Evolutionary conservation across 176 grass and related monocot species (phyloP).

Genomic region (Aegilops sharonensis): DNA sequence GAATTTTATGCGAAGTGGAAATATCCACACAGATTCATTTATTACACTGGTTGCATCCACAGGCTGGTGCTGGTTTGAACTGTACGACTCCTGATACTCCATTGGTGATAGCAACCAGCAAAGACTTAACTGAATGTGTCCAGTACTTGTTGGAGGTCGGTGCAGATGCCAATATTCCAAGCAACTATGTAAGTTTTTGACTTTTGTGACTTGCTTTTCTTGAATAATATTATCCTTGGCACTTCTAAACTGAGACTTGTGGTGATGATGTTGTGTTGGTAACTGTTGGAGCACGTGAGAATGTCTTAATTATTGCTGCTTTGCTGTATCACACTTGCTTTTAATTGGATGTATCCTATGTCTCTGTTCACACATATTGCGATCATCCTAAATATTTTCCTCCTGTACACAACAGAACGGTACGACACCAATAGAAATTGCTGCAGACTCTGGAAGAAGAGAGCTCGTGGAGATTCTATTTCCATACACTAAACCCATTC

Average conservation of each 20-base stretch:
- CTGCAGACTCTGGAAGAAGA: constrained; percentile 30
- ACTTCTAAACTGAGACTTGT: neutral
- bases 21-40: neutral
- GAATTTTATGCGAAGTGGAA: neutral
- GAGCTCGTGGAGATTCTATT: constrained; percentile 35
- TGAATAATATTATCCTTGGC: neutral
- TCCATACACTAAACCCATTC: constrained; percentile 34
- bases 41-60: neutral
- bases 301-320: neutral
- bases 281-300: neutral
- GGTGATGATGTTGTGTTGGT: neutral
- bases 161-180: constrained; percentile 38
- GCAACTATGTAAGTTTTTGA: constrained; percentile 19
- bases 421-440: constrained; percentile 30
- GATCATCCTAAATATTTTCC: neutral
- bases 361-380: neutral
- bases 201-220: neutral
- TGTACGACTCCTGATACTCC: constrained; percentile 29
- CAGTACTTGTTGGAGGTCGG: constrained; percentile 32
- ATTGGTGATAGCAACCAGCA: constrained; percentile 32
- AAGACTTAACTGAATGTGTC: constrained; percentile 31
- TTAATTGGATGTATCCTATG: neutral
- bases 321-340: neutral
- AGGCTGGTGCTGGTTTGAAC: constrained; percentile 51
- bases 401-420: neutral